Evolutionary conservation across 2,329 filamentous ascomycete species (phyloP).

Genomic region (Arthrobotrys sphaeroides): DNA sequence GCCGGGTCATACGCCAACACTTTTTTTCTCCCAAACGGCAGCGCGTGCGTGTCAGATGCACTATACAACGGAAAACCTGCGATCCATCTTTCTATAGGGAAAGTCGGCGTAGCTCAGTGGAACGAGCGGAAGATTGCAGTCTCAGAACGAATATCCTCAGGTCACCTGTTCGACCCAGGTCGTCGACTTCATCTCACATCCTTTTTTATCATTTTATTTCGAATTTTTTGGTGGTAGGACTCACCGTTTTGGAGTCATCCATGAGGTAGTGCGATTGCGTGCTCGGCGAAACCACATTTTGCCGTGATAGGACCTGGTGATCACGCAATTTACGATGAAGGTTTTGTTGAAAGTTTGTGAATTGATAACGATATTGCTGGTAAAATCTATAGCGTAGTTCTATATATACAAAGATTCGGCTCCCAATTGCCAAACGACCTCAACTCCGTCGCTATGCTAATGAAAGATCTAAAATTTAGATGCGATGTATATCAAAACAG

Average conservation of each 20-base stretch:
- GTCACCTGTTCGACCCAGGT: constrained; percentile 21
- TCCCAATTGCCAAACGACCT: not conserved
- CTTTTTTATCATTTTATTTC: not conserved
- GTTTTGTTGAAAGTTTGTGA: not conserved
- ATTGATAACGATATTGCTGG: too few relatives aligned
- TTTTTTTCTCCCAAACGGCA: too few relatives aligned
- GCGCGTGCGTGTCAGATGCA: too few relatives aligned
- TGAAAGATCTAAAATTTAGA: not conserved
- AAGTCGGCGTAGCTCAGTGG: constrained; percentile 20
- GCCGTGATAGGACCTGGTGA: not conserved
- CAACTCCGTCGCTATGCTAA: constrained; percentile 9
- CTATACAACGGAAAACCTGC: not conserved
- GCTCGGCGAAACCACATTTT: not conserved
- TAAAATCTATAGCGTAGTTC: not conserved
- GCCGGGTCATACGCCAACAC: too few relatives aligned
- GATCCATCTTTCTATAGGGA: not conserved
- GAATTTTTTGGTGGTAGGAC: not conserved
- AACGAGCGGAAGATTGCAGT: constrained; percentile 18
- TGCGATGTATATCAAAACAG: not conserved
- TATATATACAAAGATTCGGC: not conserved
- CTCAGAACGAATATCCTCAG: not conserved
- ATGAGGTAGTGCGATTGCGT: not conserved
- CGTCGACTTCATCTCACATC: constrained; percentile 2
- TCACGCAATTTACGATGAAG: not conserved
- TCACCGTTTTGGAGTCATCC: not conserved